These are phyloP conservation scores for Annulohypoxylon bovei DNA, from an alignment of 495 filamentous ascomycete species.

Conservation along the genomic window DNA sequence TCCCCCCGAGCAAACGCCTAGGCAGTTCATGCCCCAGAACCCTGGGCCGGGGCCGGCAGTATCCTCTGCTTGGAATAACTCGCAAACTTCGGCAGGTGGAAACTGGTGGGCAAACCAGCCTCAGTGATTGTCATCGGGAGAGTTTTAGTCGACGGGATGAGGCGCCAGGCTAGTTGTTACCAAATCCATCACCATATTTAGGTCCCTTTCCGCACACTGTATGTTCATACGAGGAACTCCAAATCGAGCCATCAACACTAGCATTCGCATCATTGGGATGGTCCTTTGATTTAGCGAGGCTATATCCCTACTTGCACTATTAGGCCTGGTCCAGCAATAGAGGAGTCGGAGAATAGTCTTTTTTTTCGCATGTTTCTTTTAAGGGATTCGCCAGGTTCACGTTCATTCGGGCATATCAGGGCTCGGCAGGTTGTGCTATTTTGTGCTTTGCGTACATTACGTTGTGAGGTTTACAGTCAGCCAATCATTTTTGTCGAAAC, in stretches of 20 bases:
- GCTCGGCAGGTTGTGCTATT: slow-evolving; percentile 21
- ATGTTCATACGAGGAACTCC: slow-evolving; percentile 8
- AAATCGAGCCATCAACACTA: neutral
- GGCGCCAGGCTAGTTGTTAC: neutral
- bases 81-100: slow-evolving; percentile 48
- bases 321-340: slow-evolving; percentile 41
- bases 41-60: slow-evolving; percentile 51
- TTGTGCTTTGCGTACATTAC: slow-evolving; percentile 34
- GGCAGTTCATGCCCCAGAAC: slow-evolving; percentile 68
- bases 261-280: slow-evolving; percentile 20
- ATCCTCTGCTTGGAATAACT: slow-evolving; percentile 57
- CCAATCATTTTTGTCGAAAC: slow-evolving; percentile 21
- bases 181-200: slow-evolving; percentile 4
- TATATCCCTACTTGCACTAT: slow-evolving; percentile 28
- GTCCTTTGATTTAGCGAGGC: slow-evolving; percentile 27
- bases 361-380: slow-evolving; percentile 23
- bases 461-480: slow-evolving; percentile 28
- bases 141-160: slow-evolving; percentile 2
- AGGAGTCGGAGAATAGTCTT: slow-evolving; percentile 42
- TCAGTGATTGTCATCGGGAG: slow-evolving; percentile 42
- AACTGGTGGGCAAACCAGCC: slow-evolving; percentile 61
- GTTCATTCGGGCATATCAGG: slow-evolving; percentile 28
- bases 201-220: slow-evolving; percentile 6
- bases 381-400: slow-evolving; percentile 23
- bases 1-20: slow-evolving; percentile 64